Evolutionary conservation across 2,329 filamentous ascomycete genomes (phyloP).

Genomic region (Colletotrichum chlorophyti): DNA sequence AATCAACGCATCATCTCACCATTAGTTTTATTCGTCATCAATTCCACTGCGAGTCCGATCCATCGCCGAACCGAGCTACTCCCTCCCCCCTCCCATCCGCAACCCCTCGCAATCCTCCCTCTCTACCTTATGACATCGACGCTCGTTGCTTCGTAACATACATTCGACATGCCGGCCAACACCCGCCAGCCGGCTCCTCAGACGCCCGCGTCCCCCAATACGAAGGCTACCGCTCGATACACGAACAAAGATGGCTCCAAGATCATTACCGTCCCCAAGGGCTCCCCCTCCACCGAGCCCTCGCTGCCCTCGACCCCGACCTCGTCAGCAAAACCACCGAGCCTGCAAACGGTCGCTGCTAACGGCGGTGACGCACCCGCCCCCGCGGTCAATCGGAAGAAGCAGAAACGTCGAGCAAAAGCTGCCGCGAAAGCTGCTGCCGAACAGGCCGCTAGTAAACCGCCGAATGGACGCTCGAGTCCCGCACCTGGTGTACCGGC

Average conservation of each 20-base stretch:
- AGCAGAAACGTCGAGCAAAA: conserved; percentile 91
- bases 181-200: conserved; percentile 56
- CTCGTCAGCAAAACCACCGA: conserved; percentile 44
- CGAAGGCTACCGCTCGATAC: conserved; percentile 64
- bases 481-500: conserved; percentile 38
- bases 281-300: conserved; percentile 55
- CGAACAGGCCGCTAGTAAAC: conserved; percentile 34
- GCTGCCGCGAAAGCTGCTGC: conserved; percentile 72
- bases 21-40: conserved; percentile 2
- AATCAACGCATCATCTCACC: no score
- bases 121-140: conserved; percentile 47
- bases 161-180: conserved; percentile 57
- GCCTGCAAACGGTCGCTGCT: conserved; percentile 32
- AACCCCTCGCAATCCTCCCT: conserved; percentile 12
- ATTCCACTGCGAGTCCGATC: conserved; percentile 14
- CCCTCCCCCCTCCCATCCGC: conserved; percentile 5
- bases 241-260: conserved; percentile 74
- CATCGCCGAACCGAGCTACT: conserved; percentile 23
- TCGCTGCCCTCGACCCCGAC: conserved; percentile 61
- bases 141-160: conserved; percentile 39
- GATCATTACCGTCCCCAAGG: conserved; percentile 70
- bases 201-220: conserved; percentile 58
- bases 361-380: conserved; percentile 39
- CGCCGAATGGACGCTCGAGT: conserved; percentile 49
- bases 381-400: conserved; percentile 82